Evolutionary conservation across 176 grass and related monocot genomes (phyloP).

Genomic region (Oryza brachyantha): DNA sequence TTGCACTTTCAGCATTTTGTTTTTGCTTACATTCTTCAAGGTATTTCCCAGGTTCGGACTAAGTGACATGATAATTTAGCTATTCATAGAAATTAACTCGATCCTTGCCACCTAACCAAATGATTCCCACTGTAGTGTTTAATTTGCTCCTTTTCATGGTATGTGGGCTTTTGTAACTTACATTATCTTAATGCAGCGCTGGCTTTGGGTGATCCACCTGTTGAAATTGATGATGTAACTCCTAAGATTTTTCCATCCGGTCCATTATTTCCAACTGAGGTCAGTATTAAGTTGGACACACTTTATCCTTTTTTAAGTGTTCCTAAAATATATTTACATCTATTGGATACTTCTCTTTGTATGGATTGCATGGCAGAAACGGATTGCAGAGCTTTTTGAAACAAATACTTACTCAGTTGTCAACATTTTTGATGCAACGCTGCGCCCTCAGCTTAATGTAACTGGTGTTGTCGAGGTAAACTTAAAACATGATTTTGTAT

Average conservation of each 20-base stretch:
- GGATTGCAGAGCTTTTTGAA: conserved; percentile 82
- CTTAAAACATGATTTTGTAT: neutral
- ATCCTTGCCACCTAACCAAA: neutral
- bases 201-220: conserved; percentile 68
- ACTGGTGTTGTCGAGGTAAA: conserved; percentile 94
- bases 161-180: conserved; percentile 1
- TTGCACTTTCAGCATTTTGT: conserved; percentile 54
- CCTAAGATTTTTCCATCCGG: conserved; percentile 68
- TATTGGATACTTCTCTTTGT: conserved; percentile 18
- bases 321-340: conserved; percentile 1
- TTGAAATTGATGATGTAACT: conserved; percentile 74
- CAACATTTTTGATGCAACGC: conserved; percentile 91
- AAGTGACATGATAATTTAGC: conserved; percentile 33
- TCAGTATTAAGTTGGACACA: conserved; percentile 28
- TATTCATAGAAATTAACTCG: conserved; percentile 2
- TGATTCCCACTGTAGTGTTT: neutral
- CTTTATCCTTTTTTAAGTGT: conserved; percentile 4
- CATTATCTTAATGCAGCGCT: conserved; percentile 42
- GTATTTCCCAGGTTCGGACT: conserved; percentile 81
- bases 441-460: conserved; percentile 84
- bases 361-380: conserved; percentile 45
- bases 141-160: neutral
- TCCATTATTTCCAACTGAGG: conserved; percentile 78
- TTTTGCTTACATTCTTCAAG: conserved; percentile 81
- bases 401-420: conserved; percentile 95